phyloP scores from a whole-genome alignment of 805 yeast species.

The Pichia phayaonensis region DNA sequence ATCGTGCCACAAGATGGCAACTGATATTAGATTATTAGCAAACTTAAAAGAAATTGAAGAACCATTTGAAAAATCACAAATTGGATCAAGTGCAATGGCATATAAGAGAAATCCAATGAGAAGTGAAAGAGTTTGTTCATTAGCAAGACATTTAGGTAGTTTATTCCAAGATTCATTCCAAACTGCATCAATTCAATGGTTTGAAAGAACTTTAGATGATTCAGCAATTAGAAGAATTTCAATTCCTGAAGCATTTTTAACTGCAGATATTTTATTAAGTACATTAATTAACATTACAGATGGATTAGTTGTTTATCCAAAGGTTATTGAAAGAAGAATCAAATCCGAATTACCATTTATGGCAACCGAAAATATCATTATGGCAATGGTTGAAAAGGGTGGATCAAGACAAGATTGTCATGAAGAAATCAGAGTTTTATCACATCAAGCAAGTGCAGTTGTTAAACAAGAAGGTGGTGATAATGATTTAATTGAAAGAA shows the following conservation, averaged over 20 bases:
- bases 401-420: conserved; percentile 98
- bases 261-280: conserved; percentile 87
- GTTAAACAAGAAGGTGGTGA: conserved; percentile 99
- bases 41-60: conserved; percentile 96
- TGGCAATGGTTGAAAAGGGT: conserved; percentile 99
- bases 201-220: conserved; percentile 97
- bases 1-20: conserved; percentile 94
- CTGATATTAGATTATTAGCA: conserved; percentile 92
- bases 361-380: conserved; percentile 98
- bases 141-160: conserved; percentile 91
- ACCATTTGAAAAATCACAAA: conserved; percentile 97
- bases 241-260: conserved; percentile 90
- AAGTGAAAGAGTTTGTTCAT: conserved; percentile 97
- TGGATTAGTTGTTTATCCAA: conserved; percentile 96
- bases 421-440: conserved; percentile 92
- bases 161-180: conserved; percentile 88
- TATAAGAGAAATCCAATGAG: conserved; percentile 99
- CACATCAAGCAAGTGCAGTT: conserved; percentile 95
- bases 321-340: conserved; percentile 96
- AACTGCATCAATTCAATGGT: conserved; percentile 98
- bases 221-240: conserved; percentile 97
- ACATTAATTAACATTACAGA: conserved; percentile 88
- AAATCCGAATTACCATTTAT: conserved; percentile 92
- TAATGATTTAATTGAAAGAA: conserved; percentile 88
- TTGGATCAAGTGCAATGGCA: conserved; percentile 98